These are phyloP conservation scores for Xylariaceae sp. DNA, from an alignment of 2,329 filamentous ascomycete species.

Conservation along the genomic window DNA sequence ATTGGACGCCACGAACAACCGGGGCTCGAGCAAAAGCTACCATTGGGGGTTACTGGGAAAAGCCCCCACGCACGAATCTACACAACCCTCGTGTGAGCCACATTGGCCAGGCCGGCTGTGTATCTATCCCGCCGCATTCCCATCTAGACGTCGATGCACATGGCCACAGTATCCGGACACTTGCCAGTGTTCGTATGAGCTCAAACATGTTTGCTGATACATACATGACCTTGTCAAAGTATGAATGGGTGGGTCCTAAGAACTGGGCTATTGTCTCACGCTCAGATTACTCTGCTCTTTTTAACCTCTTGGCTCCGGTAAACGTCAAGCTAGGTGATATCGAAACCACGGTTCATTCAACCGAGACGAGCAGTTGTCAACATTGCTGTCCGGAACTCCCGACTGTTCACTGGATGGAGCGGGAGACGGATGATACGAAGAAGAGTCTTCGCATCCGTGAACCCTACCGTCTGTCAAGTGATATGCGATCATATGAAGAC, in stretches of 20 bases:
- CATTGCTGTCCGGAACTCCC: slow-evolving; percentile 3
- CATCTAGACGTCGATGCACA: not conserved
- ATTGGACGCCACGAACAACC: slow-evolving; percentile 9
- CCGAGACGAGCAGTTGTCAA: not conserved
- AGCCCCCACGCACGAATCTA: not conserved
- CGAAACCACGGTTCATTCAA: not conserved
- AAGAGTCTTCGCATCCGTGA: slow-evolving; percentile 5
- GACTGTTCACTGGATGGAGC: slow-evolving; percentile 16
- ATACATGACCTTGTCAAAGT: slow-evolving; percentile 12
- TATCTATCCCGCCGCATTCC: not conserved
- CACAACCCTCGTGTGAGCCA: not conserved
- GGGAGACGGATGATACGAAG: not conserved
- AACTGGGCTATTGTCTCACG: slow-evolving; percentile 13
- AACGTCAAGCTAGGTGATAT: slow-evolving; percentile 13
- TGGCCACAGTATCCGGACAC: slow-evolving; percentile 3
- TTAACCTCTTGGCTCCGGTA: slow-evolving; percentile 16
- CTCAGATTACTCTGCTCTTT: slow-evolving; percentile 17
- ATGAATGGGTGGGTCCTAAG: not conserved
- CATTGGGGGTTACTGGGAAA: slow-evolving; percentile 12
- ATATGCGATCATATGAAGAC: slow-evolving; percentile 11
- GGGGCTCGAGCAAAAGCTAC: not conserved
- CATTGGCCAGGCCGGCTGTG: slow-evolving; percentile 2
- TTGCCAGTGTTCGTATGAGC: slow-evolving; percentile 11
- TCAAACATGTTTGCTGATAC: slow-evolving; percentile 7
- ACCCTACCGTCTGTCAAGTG: slow-evolving; percentile 14